Evolutionary conservation across 2,329 filamentous ascomycete genomes (phyloP).

Genomic region (Davidsoniella virescens): DNA sequence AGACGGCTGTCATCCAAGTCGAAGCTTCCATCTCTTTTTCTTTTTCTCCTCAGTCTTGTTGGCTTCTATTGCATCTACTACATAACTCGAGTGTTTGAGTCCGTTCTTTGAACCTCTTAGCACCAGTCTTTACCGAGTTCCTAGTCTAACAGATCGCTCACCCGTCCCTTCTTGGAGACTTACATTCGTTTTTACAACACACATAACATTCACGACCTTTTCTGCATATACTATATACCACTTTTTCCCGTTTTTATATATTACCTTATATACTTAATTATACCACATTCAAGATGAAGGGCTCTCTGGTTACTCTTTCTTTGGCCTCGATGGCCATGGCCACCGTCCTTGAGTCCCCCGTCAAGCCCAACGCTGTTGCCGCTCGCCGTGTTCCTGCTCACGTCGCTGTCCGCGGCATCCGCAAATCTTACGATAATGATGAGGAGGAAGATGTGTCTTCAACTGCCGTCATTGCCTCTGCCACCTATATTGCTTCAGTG

Average conservation of each 20-base stretch:
- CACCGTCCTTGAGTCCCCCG: slow-evolving; percentile 5
- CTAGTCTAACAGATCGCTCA: slow-evolving; percentile 5
- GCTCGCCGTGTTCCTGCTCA: background rate
- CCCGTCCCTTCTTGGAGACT: slow-evolving; percentile 7
- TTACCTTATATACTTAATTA: slow-evolving; percentile 3
- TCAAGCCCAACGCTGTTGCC: slow-evolving; percentile 1
- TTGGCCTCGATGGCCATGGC: slow-evolving; percentile 12
- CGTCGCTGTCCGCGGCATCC: background rate
- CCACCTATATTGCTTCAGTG: background rate
- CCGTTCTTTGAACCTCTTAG: background rate
- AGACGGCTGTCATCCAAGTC: background rate
- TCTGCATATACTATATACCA: slow-evolving; percentile 7
- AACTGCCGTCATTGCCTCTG: background rate
- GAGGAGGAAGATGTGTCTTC: background rate
- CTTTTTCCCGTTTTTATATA: slow-evolving; percentile 1
- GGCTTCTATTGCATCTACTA: slow-evolving; percentile 5
- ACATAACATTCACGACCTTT: background rate
- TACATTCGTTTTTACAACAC: slow-evolving; percentile 8
- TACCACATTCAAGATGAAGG: slow-evolving; percentile 9
- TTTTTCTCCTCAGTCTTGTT: slow-evolving; percentile 11
- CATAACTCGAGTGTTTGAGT: slow-evolving; percentile 1
- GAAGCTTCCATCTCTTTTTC: background rate
- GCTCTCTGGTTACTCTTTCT: slow-evolving; percentile 11
- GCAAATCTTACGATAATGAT: background rate
- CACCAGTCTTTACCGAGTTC: slow-evolving; percentile 12